Conservation (phyloP, 345 rosid genomes). For the Aethionema arabicum region DNA sequence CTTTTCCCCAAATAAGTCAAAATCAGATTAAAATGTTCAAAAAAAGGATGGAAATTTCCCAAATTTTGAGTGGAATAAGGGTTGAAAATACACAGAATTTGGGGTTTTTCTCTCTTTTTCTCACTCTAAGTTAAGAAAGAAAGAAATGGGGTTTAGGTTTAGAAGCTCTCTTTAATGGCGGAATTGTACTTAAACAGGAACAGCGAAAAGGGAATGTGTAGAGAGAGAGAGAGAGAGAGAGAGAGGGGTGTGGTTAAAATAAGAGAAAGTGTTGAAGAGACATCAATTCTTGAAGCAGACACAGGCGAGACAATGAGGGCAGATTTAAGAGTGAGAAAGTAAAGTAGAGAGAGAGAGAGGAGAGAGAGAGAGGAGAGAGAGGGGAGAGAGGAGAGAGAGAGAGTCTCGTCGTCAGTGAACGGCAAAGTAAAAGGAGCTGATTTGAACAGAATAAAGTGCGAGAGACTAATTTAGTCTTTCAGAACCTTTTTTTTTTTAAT, state of each 20-base stretch:
- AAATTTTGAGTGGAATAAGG: constrained; percentile 15
- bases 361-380: constrained; percentile 3
- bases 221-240: constrained; percentile 29
- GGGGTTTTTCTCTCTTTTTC: no score
- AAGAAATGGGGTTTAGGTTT: constrained; percentile 8
- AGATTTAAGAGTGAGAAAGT: constrained; percentile 34
- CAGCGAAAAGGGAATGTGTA: constrained; percentile 20
- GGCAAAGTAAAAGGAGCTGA: constrained; percentile 48
- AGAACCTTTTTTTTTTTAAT: background rate
- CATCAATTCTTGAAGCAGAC: constrained; percentile 67
- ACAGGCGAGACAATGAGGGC: constrained; percentile 59
- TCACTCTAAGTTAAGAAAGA: constrained; percentile 1
- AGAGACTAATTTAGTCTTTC: constrained; percentile 26
- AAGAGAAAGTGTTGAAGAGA: constrained; percentile 65
- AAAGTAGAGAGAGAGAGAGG: constrained; percentile 34
- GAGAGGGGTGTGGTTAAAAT: constrained; percentile 42
- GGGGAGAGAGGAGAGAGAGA: constrained; percentile 28
- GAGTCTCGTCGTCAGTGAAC: constrained; percentile 67
- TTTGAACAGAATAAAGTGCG: constrained; percentile 37
- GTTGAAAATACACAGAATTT: no score
- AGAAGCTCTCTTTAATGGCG: background rate
- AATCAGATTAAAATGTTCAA: constrained; percentile 1
- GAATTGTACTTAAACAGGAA: constrained; percentile 13
- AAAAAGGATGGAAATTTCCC: constrained; percentile 4
- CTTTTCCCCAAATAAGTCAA: constrained; percentile 16